Conservation (phyloP, 2,329 filamentous ascomycete genomes). For the Purpureocillium takamizusanense region DNA sequence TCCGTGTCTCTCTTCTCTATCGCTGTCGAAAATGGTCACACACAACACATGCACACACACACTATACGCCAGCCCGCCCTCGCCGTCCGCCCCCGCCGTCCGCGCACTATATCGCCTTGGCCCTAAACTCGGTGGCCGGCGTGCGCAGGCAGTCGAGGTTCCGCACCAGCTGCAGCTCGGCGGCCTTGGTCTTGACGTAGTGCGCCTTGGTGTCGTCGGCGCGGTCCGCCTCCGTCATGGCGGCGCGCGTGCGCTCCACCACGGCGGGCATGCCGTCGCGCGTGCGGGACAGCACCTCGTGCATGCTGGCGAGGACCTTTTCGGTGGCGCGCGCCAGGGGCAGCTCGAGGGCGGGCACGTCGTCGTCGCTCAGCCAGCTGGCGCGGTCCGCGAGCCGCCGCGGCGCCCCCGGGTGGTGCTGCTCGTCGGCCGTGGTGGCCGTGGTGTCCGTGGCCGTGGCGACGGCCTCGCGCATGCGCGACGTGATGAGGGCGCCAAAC, state of each 20-base stretch:
- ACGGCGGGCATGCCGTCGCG: slow-evolving; percentile 51
- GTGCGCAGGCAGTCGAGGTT: slow-evolving; percentile 60
- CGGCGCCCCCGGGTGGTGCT: too few relatives aligned
- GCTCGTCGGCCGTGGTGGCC: too few relatives aligned
- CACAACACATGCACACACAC: too few relatives aligned
- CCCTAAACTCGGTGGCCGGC: slow-evolving; percentile 56
- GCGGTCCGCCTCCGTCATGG: slow-evolving; percentile 33
- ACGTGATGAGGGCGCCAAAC: slow-evolving; percentile 88
- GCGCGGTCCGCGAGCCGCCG: slow-evolving; percentile 41
- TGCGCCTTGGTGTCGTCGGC: slow-evolving; percentile 49
- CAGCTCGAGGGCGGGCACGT: slow-evolving; percentile 57
- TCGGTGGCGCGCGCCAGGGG: slow-evolving; percentile 77
- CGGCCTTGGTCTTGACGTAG: slow-evolving; percentile 69
- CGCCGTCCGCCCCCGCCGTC: too few relatives aligned
- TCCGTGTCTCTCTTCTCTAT: too few relatives aligned
- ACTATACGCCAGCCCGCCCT: too few relatives aligned
- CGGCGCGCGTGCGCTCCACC: slow-evolving; percentile 32
- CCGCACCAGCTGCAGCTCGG: slow-evolving; percentile 76
- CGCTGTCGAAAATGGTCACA: background rate
- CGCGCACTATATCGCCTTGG: slow-evolving; percentile 41
- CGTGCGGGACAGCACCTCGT: slow-evolving; percentile 66
- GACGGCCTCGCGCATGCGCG: slow-evolving; percentile 78
- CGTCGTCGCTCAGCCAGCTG: slow-evolving; percentile 72
- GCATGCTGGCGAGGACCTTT: slow-evolving; percentile 89
- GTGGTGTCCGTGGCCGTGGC: slow-evolving; percentile 20